phyloP scores from a whole-genome alignment of 345 rosid genomes.

The Moricandia arvensis region DNA sequence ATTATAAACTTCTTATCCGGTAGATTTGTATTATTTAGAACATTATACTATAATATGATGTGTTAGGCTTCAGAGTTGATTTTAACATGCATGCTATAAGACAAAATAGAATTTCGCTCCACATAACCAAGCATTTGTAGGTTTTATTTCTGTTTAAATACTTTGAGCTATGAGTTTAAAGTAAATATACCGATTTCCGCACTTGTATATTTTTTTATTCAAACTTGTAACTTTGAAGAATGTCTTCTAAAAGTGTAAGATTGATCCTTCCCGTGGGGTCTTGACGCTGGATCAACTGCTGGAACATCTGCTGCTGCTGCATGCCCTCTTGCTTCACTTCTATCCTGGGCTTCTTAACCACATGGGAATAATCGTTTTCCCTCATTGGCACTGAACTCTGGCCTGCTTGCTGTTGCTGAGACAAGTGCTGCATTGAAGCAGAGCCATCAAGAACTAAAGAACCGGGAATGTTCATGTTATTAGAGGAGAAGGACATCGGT shows the following conservation, averaged over 20 bases:
- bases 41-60: not conserved
- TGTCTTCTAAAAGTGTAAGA: not conserved
- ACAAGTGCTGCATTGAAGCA: slow-evolving; percentile 24
- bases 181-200: too few relatives aligned
- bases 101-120: too few relatives aligned
- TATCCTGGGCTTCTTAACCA: slow-evolving; percentile 72
- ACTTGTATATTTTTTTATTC: not conserved
- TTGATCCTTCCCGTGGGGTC: slow-evolving; percentile 59
- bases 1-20: not conserved
- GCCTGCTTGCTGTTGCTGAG: not conserved
- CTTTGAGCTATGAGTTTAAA: too few relatives aligned
- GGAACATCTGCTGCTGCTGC: slow-evolving; percentile 73
- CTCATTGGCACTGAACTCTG: slow-evolving; percentile 32
- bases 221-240: not conserved
- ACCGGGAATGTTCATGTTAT: slow-evolving; percentile 17
- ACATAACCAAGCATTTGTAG: too few relatives aligned
- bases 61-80: not conserved
- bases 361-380: slow-evolving; percentile 29
- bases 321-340: slow-evolving; percentile 90
- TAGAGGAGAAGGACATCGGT: slow-evolving; percentile 36
- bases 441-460: slow-evolving; percentile 35
- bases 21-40: not conserved
- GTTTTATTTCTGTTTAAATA: too few relatives aligned
- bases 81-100: not conserved
- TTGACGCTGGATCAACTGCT: slow-evolving; percentile 76